Conservation (phyloP, 306 rosid genomes). For the Sicyos baderoa region DNA sequence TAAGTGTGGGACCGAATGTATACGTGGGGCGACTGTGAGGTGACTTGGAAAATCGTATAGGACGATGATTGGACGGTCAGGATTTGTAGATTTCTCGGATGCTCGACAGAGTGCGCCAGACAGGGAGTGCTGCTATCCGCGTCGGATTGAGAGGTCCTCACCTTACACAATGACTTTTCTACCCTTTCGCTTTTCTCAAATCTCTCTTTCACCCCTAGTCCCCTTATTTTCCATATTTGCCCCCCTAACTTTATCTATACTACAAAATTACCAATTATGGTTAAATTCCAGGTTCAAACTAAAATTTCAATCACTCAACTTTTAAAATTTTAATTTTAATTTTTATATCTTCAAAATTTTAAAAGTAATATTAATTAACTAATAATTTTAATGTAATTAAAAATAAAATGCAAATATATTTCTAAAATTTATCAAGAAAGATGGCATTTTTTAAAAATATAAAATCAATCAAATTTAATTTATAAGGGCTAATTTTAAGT, state of each 20-base stretch:
- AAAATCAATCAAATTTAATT: no score
- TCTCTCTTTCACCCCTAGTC: not conserved
- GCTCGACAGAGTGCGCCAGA: conserved; percentile 16
- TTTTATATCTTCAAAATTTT: no score
- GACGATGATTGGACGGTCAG: conserved; percentile 16
- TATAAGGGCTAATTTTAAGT: no score
- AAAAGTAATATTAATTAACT: no score
- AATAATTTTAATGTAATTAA: no score
- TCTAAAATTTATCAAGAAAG: no score
- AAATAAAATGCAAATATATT: no score
- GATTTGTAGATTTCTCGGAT: conserved; percentile 6
- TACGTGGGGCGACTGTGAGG: conserved; percentile 14
- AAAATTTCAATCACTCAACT: no score
- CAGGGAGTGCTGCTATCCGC: conserved; percentile 19
- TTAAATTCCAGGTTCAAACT: no score
- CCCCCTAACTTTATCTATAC: not conserved
- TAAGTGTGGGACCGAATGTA: not conserved
- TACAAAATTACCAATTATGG: no score
- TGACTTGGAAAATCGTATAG: conserved; percentile 17
- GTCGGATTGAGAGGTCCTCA: conserved; percentile 14
- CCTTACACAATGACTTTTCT: not conserved
- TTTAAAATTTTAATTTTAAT: no score
- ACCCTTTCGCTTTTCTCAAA: not conserved
- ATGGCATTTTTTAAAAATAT: no score
- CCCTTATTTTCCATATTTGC: not conserved